Conservation (phyloP, 495 filamentous ascomycete genomes). For the Bryoglossum gracile region DNA sequence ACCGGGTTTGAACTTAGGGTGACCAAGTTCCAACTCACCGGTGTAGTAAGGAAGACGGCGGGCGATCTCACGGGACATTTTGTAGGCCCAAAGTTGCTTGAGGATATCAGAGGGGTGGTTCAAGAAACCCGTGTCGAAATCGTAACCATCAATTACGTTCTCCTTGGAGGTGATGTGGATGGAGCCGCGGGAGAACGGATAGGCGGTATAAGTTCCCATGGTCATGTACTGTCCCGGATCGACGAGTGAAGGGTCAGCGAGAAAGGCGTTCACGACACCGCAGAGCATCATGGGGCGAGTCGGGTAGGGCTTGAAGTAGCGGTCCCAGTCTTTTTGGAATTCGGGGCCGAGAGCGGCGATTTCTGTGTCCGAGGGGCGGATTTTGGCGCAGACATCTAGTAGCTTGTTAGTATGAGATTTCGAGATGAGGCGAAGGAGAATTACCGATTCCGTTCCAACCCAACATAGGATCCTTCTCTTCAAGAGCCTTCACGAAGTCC, state of each 20-base stretch:
- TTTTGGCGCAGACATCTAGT: constrained; percentile 38
- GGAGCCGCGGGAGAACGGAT: constrained; percentile 50
- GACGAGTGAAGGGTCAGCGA: constrained; percentile 34
- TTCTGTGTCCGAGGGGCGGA: constrained; percentile 36
- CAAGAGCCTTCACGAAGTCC: constrained; percentile 24
- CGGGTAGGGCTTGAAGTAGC: constrained; percentile 34
- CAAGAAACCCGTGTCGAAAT: constrained; percentile 39
- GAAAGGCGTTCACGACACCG: constrained; percentile 30
- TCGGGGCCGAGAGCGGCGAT: constrained; percentile 33
- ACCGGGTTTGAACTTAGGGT: constrained; percentile 41
- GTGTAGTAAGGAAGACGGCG: constrained; percentile 44
- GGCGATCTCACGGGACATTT: constrained; percentile 47
- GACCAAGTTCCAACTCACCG: constrained; percentile 41
- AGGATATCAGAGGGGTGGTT: constrained; percentile 35
- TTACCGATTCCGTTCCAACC: constrained; percentile 35
- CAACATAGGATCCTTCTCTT: constrained; percentile 26
- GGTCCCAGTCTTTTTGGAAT: constrained; percentile 37
- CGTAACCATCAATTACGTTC: constrained; percentile 31
- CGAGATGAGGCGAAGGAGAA: not conserved
- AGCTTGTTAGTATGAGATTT: constrained; percentile 1
- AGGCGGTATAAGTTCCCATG: constrained; percentile 34
- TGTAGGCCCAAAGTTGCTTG: constrained; percentile 36
- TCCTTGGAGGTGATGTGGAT: constrained; percentile 45
- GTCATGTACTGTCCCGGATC: constrained; percentile 37
- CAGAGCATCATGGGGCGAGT: constrained; percentile 34